phyloP scores from a whole-genome alignment of 768 basidiomycete species.

The Tricholoma saponaceum region DNA sequence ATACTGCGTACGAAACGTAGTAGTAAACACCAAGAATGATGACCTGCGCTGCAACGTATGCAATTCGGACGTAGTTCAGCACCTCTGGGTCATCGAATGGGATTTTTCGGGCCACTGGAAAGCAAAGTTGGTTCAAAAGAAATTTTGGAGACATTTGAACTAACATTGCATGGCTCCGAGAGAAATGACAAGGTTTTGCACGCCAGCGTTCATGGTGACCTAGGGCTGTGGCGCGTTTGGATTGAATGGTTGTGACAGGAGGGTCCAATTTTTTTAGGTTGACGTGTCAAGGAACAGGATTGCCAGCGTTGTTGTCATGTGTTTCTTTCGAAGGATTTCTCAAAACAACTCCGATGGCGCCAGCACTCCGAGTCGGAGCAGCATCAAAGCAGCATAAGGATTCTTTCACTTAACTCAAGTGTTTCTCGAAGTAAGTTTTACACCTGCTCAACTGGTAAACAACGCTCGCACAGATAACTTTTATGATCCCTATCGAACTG shows the following conservation, averaged over 20 bases:
- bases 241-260: neutral
- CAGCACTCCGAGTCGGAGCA: no score
- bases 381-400: no score
- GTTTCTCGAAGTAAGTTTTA: no score
- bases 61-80: conserved; percentile 77
- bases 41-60: conserved; percentile 72
- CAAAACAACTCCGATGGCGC: no score
- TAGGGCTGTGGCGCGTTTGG: neutral
- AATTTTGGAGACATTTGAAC: conserved; percentile 9
- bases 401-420: no score
- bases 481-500: no score
- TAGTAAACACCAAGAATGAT: conserved; percentile 73
- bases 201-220: conserved; percentile 60
- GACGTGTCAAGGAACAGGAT: neutral
- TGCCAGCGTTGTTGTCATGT: neutral
- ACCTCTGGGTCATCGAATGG: conserved; percentile 84
- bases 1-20: conserved; percentile 67
- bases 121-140: neutral
- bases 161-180: conserved; percentile 88
- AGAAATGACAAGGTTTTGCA: conserved; percentile 81
- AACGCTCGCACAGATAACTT: no score
- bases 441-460: no score
- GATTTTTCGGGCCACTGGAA: conserved; percentile 79
- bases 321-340: neutral
- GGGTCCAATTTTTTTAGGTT: neutral